Evolutionary conservation across 768 basidiomycete genomes (phyloP).

Genomic region (Naematelia aurantialba): DNA sequence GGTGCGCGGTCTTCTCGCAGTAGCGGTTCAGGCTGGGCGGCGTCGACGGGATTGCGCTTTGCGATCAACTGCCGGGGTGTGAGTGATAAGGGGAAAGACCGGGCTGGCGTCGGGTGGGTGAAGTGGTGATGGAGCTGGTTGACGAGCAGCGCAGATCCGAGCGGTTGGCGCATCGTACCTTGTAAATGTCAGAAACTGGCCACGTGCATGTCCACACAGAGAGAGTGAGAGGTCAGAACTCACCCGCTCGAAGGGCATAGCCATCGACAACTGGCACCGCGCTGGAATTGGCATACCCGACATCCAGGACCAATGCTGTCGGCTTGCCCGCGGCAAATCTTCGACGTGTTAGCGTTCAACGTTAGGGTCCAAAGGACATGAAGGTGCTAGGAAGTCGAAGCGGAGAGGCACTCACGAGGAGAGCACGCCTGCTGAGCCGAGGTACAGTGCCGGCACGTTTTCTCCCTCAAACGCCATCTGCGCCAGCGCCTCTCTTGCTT

Average conservation of each 20-base stretch:
- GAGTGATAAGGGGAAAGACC: slow-evolving; percentile 63
- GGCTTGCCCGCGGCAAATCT: slow-evolving; percentile 97
- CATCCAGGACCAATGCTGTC: slow-evolving; percentile 91
- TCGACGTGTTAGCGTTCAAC: too few relatives aligned
- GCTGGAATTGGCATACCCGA: slow-evolving; percentile 82
- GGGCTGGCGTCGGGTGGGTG: slow-evolving; percentile 52
- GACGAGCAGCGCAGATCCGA: slow-evolving; percentile 60
- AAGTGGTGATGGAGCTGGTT: slow-evolving; percentile 66
- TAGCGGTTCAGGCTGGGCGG: slow-evolving; percentile 59
- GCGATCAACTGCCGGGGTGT: slow-evolving; percentile 83
- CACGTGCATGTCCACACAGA: too few relatives aligned
- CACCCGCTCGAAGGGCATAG: slow-evolving; percentile 93
- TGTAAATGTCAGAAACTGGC: not conserved
- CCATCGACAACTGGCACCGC: slow-evolving; percentile 96
- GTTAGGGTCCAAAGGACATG: too few relatives aligned
- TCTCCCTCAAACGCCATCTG: slow-evolving; percentile 94
- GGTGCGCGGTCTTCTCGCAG: slow-evolving; percentile 70
- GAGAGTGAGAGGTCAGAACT: slow-evolving; percentile 6
- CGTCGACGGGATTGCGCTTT: slow-evolving; percentile 61
- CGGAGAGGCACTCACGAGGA: slow-evolving; percentile 69
- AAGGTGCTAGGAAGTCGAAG: too few relatives aligned
- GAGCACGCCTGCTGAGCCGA: slow-evolving; percentile 88
- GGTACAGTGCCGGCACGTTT: slow-evolving; percentile 89
- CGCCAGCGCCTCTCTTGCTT: slow-evolving; percentile 90
- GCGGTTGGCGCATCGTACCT: slow-evolving; percentile 64